Percentiles rank a stretch among this genome's conserved stretches.
Conservation (phyloP, 306 rosid genomes). For the Rubus parviflorus region DNA sequence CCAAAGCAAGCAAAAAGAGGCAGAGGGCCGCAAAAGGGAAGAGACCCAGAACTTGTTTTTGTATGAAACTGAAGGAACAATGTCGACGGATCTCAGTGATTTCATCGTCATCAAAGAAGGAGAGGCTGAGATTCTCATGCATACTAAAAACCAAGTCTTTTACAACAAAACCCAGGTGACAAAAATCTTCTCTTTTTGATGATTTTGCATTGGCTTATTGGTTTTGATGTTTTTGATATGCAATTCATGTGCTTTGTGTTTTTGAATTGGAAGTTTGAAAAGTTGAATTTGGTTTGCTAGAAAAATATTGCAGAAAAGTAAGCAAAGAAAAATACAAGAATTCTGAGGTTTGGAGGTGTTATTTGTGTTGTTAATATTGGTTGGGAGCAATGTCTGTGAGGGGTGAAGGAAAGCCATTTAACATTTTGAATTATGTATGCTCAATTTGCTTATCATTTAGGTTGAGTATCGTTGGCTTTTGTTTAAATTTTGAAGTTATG, state of each 20-base stretch:
- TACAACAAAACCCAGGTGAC: conserved; percentile 88
- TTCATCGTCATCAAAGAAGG: conserved; percentile 82
- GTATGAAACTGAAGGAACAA: conserved; percentile 42
- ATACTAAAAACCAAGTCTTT: conserved; percentile 82
- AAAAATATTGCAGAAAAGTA: not conserved
- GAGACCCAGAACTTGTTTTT: conserved; percentile 33
- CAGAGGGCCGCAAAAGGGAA: conserved; percentile 3
- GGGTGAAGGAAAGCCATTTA: not conserved
- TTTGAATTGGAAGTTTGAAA: conserved; percentile 7
- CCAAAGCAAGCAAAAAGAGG: not conserved
- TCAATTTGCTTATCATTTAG: conserved; percentile 4
- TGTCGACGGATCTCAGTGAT: conserved; percentile 70
- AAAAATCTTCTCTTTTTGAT: conserved; percentile 24
- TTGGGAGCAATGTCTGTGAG: not conserved
- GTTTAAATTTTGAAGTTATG: not conserved
- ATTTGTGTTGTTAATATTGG: not conserved
- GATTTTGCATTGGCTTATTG: conserved; percentile 11
- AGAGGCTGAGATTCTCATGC: conserved; percentile 99
- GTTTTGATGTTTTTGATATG: conserved; percentile 16
- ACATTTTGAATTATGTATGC: not conserved
- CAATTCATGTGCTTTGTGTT: not conserved
- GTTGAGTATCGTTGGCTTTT: not conserved
- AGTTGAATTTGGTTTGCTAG: conserved; percentile 4
- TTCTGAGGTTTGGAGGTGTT: not conserved
- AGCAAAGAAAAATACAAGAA: not conserved